Conservation (phyloP, 805 yeast genomes). For the Lipomyces spencermartinsiae region DNA sequence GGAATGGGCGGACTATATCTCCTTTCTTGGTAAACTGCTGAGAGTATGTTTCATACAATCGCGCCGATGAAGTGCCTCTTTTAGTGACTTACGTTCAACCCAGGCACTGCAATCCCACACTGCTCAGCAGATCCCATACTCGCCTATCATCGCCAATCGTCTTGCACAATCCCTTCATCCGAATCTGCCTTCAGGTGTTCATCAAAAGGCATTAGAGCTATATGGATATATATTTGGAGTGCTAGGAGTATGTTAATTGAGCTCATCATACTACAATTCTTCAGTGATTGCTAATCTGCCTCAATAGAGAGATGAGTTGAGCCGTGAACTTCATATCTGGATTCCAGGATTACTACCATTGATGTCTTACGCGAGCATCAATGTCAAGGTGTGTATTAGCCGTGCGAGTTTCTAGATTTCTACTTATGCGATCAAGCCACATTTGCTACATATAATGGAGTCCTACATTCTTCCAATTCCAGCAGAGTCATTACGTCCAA, state of each 20-base stretch:
- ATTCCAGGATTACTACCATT: constrained; percentile 91
- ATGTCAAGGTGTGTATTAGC: constrained; percentile 58
- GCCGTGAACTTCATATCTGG: constrained; percentile 73
- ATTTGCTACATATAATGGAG: constrained; percentile 66
- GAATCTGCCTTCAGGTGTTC: constrained; percentile 92
- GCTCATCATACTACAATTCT: background rate
- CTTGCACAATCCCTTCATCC: constrained; percentile 82
- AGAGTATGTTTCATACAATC: constrained; percentile 62
- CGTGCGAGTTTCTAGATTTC: background rate
- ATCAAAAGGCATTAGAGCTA: constrained; percentile 81
- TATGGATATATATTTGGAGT: constrained; percentile 73
- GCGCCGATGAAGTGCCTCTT: background rate
- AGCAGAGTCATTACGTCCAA: constrained; percentile 54
- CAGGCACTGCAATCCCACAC: constrained; percentile 42
- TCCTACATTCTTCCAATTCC: constrained; percentile 61
- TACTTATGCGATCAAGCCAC: constrained; percentile 52
- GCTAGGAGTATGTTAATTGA: constrained; percentile 29
- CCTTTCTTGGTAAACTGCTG: constrained; percentile 79
- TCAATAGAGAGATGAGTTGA: constrained; percentile 48
- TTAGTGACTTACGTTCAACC: background rate
- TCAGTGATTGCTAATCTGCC: background rate
- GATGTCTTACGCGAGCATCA: constrained; percentile 85
- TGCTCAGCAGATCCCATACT: constrained; percentile 63
- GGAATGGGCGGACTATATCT: constrained; percentile 98
- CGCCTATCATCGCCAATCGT: constrained; percentile 68